Base-by-base conservation (phyloP, 2,329 filamentous ascomycete species). In the Fusarium sp. region DNA sequence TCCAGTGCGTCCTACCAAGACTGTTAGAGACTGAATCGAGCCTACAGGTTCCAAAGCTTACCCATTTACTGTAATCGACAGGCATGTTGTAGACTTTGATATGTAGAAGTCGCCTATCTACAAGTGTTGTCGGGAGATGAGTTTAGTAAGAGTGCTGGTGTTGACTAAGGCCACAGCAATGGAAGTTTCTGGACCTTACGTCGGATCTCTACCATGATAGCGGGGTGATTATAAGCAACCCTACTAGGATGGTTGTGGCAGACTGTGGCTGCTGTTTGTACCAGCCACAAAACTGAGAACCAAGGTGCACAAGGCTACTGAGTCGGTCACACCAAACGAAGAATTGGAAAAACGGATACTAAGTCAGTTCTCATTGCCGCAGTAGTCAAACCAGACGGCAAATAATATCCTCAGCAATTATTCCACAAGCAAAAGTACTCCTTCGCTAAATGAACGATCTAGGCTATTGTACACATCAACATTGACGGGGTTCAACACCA, bases 1-100 rank as follows among this genome's bases (percentile, higher is more conserved):
- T 99, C 96, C 80, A 99, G 90, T 67, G 93, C 92, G 81, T 98
- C 93, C 91, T 93, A 68, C 20, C 33, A 45, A 44, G 50, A 45
- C 38, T n/a, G 65, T 75, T 39, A 77, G 60, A 36, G 18, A 33
- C 38, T 26, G 42, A 11, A 35, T 22, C 15, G 38, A 36, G 44
- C 36, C 28, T 15, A 24, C 15, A 51, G 26, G 15, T 9, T 47
- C 35, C 28, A 35, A 44, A 48, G 79, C 86, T 68, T 81, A 91
- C 90, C 91, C 91, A 93, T 85, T 92, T 93, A 83, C 90, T 92
- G 81, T 92, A 88, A 70, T 89, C 86, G 54, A 88, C 82, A 64
- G 86, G 86, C 86, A 88, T 88, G 65, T 76, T 55, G 26, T 51
- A 54, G 10, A 20, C 31, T 31, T 59, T 13, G 24, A n/a, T 60